Conservation (phyloP, 78 protist species). For the Mantamonas sphyraenae region DNA sequence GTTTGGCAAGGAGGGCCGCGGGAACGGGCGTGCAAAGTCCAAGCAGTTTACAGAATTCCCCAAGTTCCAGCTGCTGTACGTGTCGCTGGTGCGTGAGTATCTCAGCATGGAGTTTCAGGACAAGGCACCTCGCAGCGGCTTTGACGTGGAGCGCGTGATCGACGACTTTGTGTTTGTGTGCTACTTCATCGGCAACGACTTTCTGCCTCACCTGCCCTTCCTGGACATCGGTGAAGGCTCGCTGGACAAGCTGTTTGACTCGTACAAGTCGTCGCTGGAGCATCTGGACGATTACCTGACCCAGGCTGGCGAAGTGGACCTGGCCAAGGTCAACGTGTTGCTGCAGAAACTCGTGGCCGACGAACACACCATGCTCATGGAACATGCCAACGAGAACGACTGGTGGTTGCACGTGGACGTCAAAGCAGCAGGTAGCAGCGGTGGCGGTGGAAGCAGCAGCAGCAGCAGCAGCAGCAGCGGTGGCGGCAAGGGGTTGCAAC, state of each 20-base stretch:
- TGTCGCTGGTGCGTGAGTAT: constrained; percentile 50
- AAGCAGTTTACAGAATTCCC: not conserved
- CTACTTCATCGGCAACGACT: constrained; percentile 91
- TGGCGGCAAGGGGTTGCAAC: too few relatives aligned
- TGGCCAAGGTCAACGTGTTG: too few relatives aligned
- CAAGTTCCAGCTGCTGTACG: constrained; percentile 38
- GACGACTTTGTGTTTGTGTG: constrained; percentile 78
- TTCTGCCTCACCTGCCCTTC: constrained; percentile 78
- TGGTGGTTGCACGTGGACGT: too few relatives aligned
- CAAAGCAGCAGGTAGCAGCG: too few relatives aligned
- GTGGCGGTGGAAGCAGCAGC: too few relatives aligned
- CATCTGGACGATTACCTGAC: too few relatives aligned
- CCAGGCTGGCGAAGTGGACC: too few relatives aligned
- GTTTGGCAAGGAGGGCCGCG: not conserved
- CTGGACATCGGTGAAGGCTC: constrained; percentile 53
- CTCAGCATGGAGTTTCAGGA: constrained; percentile 33
- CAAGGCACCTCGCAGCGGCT: not conserved
- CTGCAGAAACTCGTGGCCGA: too few relatives aligned
- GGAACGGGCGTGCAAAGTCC: not conserved
- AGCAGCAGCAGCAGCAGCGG: too few relatives aligned
- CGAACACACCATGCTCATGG: too few relatives aligned
- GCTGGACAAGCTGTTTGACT: constrained; percentile 12
- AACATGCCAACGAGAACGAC: too few relatives aligned
- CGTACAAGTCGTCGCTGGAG: constrained; percentile 18
- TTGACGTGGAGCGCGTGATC: constrained; percentile 42